Base-by-base conservation (phyloP, 2,329 filamentous ascomycete species). In the Chrysoporthe deuterocubensis region DNA sequence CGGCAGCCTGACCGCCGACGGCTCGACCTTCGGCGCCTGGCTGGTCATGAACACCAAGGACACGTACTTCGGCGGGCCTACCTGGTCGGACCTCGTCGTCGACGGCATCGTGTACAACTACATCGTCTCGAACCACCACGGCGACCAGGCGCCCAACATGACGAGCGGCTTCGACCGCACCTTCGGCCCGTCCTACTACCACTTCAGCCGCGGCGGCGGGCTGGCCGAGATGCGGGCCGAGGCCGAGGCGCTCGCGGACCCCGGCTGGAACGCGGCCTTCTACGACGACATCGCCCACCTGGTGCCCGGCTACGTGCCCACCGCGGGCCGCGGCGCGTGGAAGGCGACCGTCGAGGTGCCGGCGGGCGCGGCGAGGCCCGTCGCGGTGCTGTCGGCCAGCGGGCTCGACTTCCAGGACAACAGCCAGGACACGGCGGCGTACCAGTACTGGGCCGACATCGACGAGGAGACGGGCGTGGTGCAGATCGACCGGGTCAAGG, bases 21-120 rank as follows among this genome's bases (percentile, higher is more conserved):
- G 83, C 14, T 81, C 80, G 0, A 84, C 84, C 0, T 90, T 84
- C 69, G 87, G 88, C 1, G 85, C 85, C 1, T 90, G 87, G 87
- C 76, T 90, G 16, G 86, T 90, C 0, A 87, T 88, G 83, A 89
- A 89, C 72, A 89, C 85, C 0, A 85, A 83, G 71, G 87, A 90
- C 63, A 88, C 86, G 0, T 89, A 89, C 71, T 89, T 85, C 72
- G 85, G 85, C 9, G 88, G 88, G 0, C 88, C 88, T 0, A 76
- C 87, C 2, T 87, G 90, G 74, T 89, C 87, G 0, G 89, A 90
- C 72, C 77, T 90, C 6, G 83, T 83, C 0, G 88, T 90, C 0
- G 88, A 90, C 71, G 88, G 87, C 0, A 89, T 90, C 59, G 82
- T 90, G 0, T 90, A 90, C 74, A 89, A 90, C 73, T 90, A 90